These are phyloP conservation scores for Backusella sp. DNA, from an alignment of 192 early-diverging fungal species.

Conservation along the genomic window DNA sequence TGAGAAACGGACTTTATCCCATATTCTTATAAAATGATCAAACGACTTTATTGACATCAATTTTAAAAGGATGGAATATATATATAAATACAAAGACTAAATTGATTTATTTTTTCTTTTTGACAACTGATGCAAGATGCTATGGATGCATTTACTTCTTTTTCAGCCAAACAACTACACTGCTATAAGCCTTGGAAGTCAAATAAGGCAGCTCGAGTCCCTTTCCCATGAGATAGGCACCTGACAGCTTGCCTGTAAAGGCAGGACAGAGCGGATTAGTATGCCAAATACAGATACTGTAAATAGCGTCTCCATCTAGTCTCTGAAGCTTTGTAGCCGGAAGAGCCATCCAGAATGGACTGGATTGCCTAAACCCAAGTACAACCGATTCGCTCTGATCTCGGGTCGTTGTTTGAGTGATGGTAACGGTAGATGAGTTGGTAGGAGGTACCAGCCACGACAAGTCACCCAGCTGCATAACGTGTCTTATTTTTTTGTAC, in stretches of 20 bases:
- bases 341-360: background rate
- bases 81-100: too few species aligned
- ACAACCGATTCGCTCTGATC: conserved; percentile 1
- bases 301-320: background rate
- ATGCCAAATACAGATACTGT: background rate
- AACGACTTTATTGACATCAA: too few species aligned
- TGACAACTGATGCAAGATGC: too few species aligned
- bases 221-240: background rate
- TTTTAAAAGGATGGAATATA: too few species aligned
- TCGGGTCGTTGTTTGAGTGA: background rate
- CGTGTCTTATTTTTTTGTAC: conserved; percentile 13
- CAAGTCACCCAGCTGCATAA: conserved; percentile 18
- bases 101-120: too few species aligned
- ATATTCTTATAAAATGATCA: too few species aligned
- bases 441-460: conserved; percentile 16
- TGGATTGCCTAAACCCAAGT: background rate
- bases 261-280: background rate
- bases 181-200: background rate
- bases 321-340: background rate
- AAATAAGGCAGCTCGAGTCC: conserved; percentile 14
- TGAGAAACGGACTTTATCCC: too few species aligned
- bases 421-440: background rate
- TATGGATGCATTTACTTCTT: background rate
- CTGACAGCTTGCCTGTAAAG: background rate
- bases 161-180: conserved; percentile 18